Percentiles rank a stretch among this genome's conserved stretches.
These are phyloP conservation scores for Tuber magnatum DNA, from an alignment of 495 filamentous ascomycete genomes.

Conservation along the genomic window DNA sequence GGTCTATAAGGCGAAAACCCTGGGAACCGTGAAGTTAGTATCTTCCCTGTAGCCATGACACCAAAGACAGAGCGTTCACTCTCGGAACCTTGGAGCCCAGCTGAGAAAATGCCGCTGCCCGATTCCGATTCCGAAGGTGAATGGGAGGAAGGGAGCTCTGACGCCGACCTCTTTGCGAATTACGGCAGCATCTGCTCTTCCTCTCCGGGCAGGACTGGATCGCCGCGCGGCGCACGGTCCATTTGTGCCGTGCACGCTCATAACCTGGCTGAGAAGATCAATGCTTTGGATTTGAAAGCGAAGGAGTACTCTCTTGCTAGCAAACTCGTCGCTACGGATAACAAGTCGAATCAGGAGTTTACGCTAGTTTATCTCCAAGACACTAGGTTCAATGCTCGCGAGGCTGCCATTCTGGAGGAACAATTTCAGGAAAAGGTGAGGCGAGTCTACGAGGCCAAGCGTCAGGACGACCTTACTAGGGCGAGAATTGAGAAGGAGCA, in stretches of 20 bases:
- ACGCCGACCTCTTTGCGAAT: conserved; percentile 23
- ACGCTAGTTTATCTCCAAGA: conserved; percentile 34
- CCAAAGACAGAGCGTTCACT: background rate
- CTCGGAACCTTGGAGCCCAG: conserved; percentile 17
- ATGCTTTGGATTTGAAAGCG: conserved; percentile 33
- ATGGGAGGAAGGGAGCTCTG: conserved; percentile 30
- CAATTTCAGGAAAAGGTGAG: conserved; percentile 32
- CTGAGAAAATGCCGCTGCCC: conserved; percentile 19
- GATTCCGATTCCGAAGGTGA: conserved; percentile 33
- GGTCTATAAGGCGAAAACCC: background rate
- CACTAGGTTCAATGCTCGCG: conserved; percentile 34
- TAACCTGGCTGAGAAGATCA: conserved; percentile 27
- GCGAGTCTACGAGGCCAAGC: conserved; percentile 28
- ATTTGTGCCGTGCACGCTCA: conserved; percentile 28
- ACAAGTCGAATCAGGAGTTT: conserved; percentile 29
- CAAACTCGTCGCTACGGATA: conserved; percentile 23
- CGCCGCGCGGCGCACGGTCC: conserved; percentile 14
- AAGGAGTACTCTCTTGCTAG: conserved; percentile 38
- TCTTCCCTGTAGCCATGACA: background rate
- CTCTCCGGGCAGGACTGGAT: conserved; percentile 16
- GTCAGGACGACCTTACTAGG: conserved; percentile 26
- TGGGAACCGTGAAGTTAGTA: background rate
- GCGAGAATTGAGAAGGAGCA: conserved; percentile 25
- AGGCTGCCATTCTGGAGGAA: conserved; percentile 35
- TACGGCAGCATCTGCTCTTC: conserved; percentile 14